These are phyloP conservation scores for Eucalyptus curtisii DNA, from an alignment of 345 rosid genomes.

Conservation along the genomic window DNA sequence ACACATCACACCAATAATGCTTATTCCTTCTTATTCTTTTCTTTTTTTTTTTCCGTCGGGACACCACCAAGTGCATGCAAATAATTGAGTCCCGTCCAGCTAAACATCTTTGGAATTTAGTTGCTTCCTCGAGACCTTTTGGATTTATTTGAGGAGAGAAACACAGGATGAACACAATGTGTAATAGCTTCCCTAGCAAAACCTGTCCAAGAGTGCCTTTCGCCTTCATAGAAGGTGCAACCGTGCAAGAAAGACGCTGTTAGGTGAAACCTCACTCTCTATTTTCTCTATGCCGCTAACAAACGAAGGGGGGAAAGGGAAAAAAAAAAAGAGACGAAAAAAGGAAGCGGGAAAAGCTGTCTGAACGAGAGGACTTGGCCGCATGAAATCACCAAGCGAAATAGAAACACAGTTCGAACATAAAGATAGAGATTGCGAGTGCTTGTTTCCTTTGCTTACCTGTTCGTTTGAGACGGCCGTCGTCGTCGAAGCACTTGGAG, in stretches of 20 bases:
- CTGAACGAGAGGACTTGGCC: background rate
- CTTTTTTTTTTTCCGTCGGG: background rate
- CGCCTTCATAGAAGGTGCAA: background rate
- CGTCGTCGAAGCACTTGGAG: conserved; percentile 66
- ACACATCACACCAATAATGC: background rate
- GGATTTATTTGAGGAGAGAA: background rate
- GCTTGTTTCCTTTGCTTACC: conserved; percentile 17
- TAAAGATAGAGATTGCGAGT: background rate
- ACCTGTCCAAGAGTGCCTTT: background rate
- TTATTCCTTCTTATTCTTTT: background rate
- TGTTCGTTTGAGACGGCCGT: conserved; percentile 58
- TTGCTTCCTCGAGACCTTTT: background rate
- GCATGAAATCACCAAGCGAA: background rate
- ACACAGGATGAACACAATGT: background rate
- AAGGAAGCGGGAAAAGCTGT: background rate
- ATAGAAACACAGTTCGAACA: background rate
- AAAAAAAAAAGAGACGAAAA: no score
- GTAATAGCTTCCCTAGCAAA: background rate
- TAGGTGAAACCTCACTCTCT: background rate
- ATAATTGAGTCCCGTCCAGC: background rate
- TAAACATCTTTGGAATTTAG: background rate
- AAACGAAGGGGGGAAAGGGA: background rate
- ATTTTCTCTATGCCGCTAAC: background rate
- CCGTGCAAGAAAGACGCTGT: background rate
- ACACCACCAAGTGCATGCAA: background rate